Conservation (phyloP, 1,139 yeast genomes). For the Suhomyces coccinellae region DNA sequence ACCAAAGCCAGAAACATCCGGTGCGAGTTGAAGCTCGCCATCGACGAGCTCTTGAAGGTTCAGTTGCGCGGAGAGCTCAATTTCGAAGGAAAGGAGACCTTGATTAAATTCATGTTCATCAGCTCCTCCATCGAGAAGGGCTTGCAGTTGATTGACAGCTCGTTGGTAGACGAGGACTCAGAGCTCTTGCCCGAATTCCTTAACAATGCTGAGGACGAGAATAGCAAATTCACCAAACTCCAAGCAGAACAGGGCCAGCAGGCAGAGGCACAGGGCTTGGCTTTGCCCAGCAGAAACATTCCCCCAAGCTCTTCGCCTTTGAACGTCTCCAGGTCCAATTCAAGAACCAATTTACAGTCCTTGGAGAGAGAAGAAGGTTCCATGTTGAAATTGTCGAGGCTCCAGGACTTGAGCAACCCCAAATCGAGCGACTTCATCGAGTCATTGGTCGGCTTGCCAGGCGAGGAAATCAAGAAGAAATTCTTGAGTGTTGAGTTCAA, state of each 20-base stretch:
- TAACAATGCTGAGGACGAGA: constrained; percentile 21
- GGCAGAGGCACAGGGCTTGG: background rate
- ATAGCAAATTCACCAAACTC: constrained; percentile 14
- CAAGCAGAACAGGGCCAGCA: background rate
- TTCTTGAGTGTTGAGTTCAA: constrained; percentile 46
- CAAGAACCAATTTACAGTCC: constrained; percentile 36
- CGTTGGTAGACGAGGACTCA: constrained; percentile 25
- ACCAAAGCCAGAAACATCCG: constrained; percentile 45
- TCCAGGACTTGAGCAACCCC: constrained; percentile 27
- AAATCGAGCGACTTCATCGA: constrained; percentile 17
- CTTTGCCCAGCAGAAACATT: constrained; percentile 12
- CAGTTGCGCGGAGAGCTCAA: constrained; percentile 55
- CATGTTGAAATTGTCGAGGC: constrained; percentile 34
- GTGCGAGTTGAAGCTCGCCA: constrained; percentile 49
- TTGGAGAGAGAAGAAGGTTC: constrained; percentile 47
- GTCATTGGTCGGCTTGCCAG: constrained; percentile 36
- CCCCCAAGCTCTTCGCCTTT: constrained; percentile 27
- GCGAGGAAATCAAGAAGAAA: constrained; percentile 54
- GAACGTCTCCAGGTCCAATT: constrained; percentile 35
- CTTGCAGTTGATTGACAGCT: constrained; percentile 49
- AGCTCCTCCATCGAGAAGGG: constrained; percentile 73
- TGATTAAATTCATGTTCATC: constrained; percentile 64
- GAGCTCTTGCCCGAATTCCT: constrained; percentile 1
- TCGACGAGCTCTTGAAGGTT: constrained; percentile 55
- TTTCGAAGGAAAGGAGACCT: constrained; percentile 70